Base-by-base conservation (phyloP, 139 green algal genomes). In the Zygnema cylindricum region DNA sequence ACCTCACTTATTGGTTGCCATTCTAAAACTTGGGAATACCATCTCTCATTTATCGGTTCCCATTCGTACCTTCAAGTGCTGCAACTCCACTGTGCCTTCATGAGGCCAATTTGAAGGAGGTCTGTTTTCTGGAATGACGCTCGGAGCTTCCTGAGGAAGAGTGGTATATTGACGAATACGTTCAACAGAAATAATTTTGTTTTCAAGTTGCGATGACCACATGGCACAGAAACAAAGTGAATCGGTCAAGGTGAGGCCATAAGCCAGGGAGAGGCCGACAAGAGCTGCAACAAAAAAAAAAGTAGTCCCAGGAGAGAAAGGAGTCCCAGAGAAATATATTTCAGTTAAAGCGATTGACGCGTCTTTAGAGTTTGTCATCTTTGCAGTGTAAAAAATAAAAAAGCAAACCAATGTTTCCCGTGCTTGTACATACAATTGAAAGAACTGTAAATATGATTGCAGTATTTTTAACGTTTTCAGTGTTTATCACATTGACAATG, bases 201-300 rank as follows among this genome's bases (percentile, higher is more conserved):
- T 94, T 92, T 98, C 96, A 55, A 98, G 93, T 88, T 98, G 94
- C 1, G 95, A 96, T 40, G 92, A 93, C 88, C 96, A 92, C 2
- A 96, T 86, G 71, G 98, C 95, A 91, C 96, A 90, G 95, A 95
- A 98, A 83, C 94, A 96, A 55, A 98, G 92, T 22, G 97, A 91
- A 35, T 95, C 93, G 33, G 95, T 98, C 69, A 98, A 91, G 49
- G 95, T 94, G 30, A 98, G 94, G 1, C 97, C 96, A 39, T 92
- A 94, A 1, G 96, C 97, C 77, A 99, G 92, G 1, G 95, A 96
- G 69, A 99, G 90, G 0, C 97, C 97, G 3, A 94, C 96, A 55
- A 99, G 89, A 0, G 95, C 97, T 7, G 96, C 77, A 16, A 11
- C 7, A 87, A 38, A 25, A 63, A 87, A 33, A 76, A 22, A 22